Conservation (phyloP, 2,329 filamentous ascomycete genomes). For the Arthroderma uncinatum region DNA sequence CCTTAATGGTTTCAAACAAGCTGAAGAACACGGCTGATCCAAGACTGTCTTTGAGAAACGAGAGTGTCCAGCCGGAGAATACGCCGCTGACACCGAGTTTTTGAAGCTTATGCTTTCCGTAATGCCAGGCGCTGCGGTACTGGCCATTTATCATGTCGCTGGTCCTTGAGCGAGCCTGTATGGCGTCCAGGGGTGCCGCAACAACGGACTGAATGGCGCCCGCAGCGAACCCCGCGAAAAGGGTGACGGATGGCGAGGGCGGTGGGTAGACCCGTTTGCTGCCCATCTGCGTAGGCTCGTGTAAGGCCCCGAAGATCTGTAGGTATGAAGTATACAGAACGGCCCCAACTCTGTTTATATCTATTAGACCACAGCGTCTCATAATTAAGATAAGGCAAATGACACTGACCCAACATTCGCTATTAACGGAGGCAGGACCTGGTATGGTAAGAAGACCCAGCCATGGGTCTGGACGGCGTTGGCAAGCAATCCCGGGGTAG, state of each 20-base stretch:
- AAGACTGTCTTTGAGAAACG: slow-evolving; percentile 49
- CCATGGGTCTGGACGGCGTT: slow-evolving; percentile 51
- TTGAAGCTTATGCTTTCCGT: slow-evolving; percentile 45
- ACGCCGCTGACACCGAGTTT: slow-evolving; percentile 51
- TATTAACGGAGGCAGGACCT: slow-evolving; percentile 51
- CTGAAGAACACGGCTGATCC: slow-evolving; percentile 53
- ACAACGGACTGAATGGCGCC: slow-evolving; percentile 50
- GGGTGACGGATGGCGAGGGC: slow-evolving; percentile 42
- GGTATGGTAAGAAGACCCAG: slow-evolving; percentile 54
- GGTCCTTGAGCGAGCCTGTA: slow-evolving; percentile 51
- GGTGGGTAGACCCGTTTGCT: slow-evolving; percentile 51
- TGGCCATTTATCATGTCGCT: slow-evolving; percentile 48
- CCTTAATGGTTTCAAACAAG: slow-evolving; percentile 53
- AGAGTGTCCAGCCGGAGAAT: slow-evolving; percentile 52
- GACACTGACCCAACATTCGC: slow-evolving; percentile 47
- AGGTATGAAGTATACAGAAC: slow-evolving; percentile 55
- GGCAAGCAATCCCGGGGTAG: slow-evolving; percentile 49
- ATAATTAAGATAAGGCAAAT: neutral
- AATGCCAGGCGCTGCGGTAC: slow-evolving; percentile 54
- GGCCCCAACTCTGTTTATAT: slow-evolving; percentile 42
- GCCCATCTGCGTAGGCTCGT: slow-evolving; percentile 47
- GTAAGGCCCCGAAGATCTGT: slow-evolving; percentile 45
- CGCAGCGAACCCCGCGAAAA: slow-evolving; percentile 49
- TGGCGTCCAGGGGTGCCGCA: slow-evolving; percentile 52
- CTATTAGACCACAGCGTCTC: slow-evolving; percentile 3